A percentile compares a stretch with the other conserved stretches of the same genome.
Evolutionary conservation across 345 rosid species (phyloP).

Genomic region (Salix viminalis): DNA sequence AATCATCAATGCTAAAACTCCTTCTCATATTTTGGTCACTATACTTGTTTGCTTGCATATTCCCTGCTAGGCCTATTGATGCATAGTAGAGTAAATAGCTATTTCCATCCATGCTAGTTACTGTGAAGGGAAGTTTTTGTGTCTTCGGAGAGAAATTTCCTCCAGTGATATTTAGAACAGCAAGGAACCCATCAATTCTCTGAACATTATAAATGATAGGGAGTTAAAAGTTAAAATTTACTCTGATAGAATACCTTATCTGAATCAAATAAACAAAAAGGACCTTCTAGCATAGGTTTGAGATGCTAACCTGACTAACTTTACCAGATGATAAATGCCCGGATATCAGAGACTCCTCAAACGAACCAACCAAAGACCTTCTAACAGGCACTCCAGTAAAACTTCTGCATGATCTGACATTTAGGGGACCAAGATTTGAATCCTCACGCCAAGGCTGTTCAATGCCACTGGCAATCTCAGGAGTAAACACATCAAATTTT

Average conservation of each 20-base stretch:
- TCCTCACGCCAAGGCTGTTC: slow-evolving; percentile 11
- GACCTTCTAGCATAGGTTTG: neutral
- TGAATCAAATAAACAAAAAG: slow-evolving; percentile 2
- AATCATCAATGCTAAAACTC: slow-evolving; percentile 46
- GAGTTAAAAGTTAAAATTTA: neutral
- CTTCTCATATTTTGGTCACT: slow-evolving; percentile 50
- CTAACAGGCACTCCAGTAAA: slow-evolving; percentile 65
- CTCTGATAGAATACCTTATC: neutral
- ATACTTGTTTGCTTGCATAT: slow-evolving; percentile 43
- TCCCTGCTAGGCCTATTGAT: slow-evolving; percentile 69
- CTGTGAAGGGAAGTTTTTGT: slow-evolving; percentile 88
- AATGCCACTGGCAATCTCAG: slow-evolving; percentile 10
- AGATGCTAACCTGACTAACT: slow-evolving; percentile 55
- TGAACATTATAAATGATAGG: slow-evolving; percentile 24
- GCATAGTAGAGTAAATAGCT: slow-evolving; percentile 70
- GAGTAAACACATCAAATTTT: slow-evolving; percentile 30
- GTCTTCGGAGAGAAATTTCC: slow-evolving; percentile 87
- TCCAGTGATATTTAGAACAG: slow-evolving; percentile 84
- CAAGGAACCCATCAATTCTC: slow-evolving; percentile 92
- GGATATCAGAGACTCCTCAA: slow-evolving; percentile 88
- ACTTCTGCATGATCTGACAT: slow-evolving; percentile 51
- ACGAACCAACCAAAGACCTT: slow-evolving; percentile 93
- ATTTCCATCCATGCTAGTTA: slow-evolving; percentile 83
- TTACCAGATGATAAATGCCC: slow-evolving; percentile 68
- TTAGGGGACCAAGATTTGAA: slow-evolving; percentile 25